Evolutionary conservation across 805 yeast species (phyloP).

Genomic region (Diddensiella santjacobensis): DNA sequence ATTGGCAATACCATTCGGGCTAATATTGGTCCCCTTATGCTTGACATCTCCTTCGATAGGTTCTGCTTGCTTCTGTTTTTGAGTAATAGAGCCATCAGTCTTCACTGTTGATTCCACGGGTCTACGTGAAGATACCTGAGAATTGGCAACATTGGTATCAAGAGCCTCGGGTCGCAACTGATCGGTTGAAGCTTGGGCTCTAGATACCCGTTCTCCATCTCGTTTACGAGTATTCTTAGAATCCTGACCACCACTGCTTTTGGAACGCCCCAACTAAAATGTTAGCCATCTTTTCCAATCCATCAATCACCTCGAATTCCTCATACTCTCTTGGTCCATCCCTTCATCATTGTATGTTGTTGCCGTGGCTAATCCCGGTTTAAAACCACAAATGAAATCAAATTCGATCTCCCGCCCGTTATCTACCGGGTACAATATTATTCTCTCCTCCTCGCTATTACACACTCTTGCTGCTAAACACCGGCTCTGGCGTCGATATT

Average conservation of each 20-base stretch:
- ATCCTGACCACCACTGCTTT: conserved; percentile 15
- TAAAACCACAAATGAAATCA: too few relatives aligned
- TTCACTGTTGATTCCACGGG: background rate
- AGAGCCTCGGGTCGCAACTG: conserved; percentile 18
- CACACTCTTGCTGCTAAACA: background rate
- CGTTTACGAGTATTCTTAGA: conserved; percentile 14
- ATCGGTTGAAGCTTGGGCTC: conserved; percentile 7
- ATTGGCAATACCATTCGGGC: background rate
- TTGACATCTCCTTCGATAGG: background rate
- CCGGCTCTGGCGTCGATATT: background rate
- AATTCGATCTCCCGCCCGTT: too few relatives aligned
- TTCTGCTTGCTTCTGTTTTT: background rate
- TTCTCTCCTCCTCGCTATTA: background rate
- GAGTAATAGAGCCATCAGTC: background rate
- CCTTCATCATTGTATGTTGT: conserved; percentile 33
- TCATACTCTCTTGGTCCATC: conserved; percentile 37
- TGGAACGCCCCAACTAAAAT: conserved; percentile 21
- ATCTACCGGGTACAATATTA: too few relatives aligned
- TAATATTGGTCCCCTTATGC: too few relatives aligned
- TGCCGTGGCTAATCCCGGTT: too few relatives aligned
- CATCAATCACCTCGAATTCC: background rate
- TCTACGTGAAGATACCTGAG: conserved; percentile 12
- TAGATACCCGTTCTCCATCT: conserved; percentile 3
- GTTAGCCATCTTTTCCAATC: too few relatives aligned
- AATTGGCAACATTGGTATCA: conserved; percentile 13